Percentiles rank a stretch among this genome's conserved stretches.
Evolutionary conservation across 345 rosid species (phyloP).

Genomic region (Citrus maxima): DNA sequence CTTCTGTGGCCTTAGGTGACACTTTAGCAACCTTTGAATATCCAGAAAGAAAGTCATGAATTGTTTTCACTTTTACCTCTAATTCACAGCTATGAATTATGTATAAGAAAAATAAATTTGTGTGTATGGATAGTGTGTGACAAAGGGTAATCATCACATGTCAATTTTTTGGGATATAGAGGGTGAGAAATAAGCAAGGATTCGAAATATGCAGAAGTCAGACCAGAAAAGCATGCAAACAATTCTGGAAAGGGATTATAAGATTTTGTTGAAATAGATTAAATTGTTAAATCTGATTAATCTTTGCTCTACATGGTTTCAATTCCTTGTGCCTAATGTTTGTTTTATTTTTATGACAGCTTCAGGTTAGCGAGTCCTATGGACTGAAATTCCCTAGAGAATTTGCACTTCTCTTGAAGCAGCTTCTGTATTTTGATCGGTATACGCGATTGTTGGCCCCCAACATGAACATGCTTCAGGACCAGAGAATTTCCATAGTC

Average conservation of each 20-base stretch:
- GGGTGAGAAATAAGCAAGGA: neutral
- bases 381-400: conserved; percentile 90
- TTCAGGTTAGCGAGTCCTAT: conserved; percentile 83
- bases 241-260: neutral
- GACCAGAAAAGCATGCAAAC: neutral
- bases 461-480: conserved; percentile 90
- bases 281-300: neutral
- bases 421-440: conserved; percentile 91
- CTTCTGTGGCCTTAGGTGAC: neutral
- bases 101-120: neutral
- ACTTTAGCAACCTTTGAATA: neutral
- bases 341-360: conserved; percentile 32
- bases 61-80: neutral
- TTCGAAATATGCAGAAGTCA: neutral
- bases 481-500: conserved; percentile 80
- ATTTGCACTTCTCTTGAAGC: conserved; percentile 97
- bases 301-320: neutral
- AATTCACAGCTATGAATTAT: neutral
- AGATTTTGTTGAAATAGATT: neutral
- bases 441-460: conserved; percentile 92
- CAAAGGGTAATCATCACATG: no score
- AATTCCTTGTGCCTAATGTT: neutral
- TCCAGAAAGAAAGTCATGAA: neutral
- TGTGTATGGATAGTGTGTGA: no score
- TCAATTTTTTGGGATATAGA: neutral